Evolutionary conservation across 78 protist species (phyloP).

Genomic region (Pigoraptor vietnamica): DNA sequence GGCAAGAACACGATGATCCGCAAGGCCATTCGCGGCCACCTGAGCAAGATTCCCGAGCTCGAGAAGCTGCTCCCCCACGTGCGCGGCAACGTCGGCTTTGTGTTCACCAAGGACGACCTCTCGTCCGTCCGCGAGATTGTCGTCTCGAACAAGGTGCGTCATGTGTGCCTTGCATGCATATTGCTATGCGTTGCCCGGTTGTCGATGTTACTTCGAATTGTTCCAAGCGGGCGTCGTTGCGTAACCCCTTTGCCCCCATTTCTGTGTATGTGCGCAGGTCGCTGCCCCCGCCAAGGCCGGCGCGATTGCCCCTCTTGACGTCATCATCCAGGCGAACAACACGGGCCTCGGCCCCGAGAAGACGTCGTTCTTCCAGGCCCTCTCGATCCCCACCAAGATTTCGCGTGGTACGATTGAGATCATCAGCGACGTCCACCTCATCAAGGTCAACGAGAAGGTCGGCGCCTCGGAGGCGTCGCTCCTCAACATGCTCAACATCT

Average conservation of each 20-base stretch:
- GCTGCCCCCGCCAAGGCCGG: slow-evolving; percentile 97
- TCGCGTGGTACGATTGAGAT: slow-evolving; percentile 95
- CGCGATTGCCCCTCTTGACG: slow-evolving; percentile 87
- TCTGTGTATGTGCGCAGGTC: too few species aligned
- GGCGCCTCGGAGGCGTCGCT: slow-evolving; percentile 94
- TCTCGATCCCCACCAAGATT: slow-evolving; percentile 98
- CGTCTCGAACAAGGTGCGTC: neutral
- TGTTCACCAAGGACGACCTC: slow-evolving; percentile 90
- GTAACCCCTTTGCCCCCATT: too few species aligned
- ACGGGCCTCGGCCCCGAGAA: slow-evolving; percentile 97
- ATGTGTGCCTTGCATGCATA: neutral
- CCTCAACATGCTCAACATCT: slow-evolving; percentile 92
- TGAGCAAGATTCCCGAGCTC: slow-evolving; percentile 54
- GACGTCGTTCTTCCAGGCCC: slow-evolving; percentile 98
- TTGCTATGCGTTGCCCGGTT: neutral
- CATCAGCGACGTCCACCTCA: slow-evolving; percentile 74
- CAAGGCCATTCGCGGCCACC: slow-evolving; percentile 47
- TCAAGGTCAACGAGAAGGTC: slow-evolving; percentile 90
- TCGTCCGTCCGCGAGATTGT: slow-evolving; percentile 45
- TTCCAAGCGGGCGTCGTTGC: too few species aligned
- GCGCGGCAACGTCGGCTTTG: slow-evolving; percentile 88
- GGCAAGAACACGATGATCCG: slow-evolving; percentile 98
- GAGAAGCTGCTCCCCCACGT: slow-evolving; percentile 60
- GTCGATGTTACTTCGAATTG: too few species aligned
- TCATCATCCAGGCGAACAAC: slow-evolving; percentile 87